Percentiles rank a stretch among this genome's conserved stretches.
Evolutionary conservation across 78 protist species (phyloP).

Genomic region (Dictyostelium firmibasis): DNA sequence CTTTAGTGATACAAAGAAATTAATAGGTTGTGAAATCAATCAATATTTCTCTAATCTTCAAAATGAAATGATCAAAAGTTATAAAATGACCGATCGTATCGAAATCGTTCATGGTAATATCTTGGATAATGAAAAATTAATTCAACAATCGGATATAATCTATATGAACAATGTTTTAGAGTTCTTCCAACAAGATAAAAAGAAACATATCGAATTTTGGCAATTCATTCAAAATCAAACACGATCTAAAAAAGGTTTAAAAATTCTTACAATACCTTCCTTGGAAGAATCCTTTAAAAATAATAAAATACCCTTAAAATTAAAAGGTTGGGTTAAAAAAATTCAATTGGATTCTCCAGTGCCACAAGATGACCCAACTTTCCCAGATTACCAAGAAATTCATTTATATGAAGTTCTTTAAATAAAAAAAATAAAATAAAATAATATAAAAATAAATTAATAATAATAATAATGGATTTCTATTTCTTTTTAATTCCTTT

Average conservation of each 20-base stretch:
- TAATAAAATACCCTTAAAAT: slow-evolving; percentile 46
- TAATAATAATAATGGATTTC: background rate
- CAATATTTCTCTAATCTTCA: slow-evolving; percentile 41
- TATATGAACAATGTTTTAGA: slow-evolving; percentile 82
- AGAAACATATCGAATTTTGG: slow-evolving; percentile 60
- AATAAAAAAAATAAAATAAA: background rate
- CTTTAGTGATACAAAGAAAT: slow-evolving; percentile 28
- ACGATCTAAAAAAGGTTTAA: slow-evolving; percentile 14
- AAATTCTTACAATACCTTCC: slow-evolving; percentile 54
- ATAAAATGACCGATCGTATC: slow-evolving; percentile 43
- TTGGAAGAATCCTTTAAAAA: slow-evolving; percentile 63
- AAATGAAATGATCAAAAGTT: slow-evolving; percentile 4
- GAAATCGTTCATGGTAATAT: slow-evolving; percentile 63
- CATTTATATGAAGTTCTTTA: slow-evolving; percentile 15
- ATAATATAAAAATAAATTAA: background rate
- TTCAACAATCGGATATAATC: slow-evolving; percentile 55
- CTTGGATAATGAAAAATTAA: slow-evolving; percentile 5
- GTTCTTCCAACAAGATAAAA: slow-evolving; percentile 46
- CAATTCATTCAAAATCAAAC: slow-evolving; percentile 14
- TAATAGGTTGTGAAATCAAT: slow-evolving; percentile 66
- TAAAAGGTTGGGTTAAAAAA: slow-evolving; percentile 70
- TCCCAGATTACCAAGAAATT: slow-evolving; percentile 18
- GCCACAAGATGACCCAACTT: slow-evolving; percentile 32
- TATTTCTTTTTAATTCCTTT: background rate
- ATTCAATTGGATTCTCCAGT: background rate